Evolutionary conservation across 2,329 filamentous ascomycete species (phyloP), one percentile per base, ranked within the genome.

Genomic region (Neofusicoccum parvum): DNA sequence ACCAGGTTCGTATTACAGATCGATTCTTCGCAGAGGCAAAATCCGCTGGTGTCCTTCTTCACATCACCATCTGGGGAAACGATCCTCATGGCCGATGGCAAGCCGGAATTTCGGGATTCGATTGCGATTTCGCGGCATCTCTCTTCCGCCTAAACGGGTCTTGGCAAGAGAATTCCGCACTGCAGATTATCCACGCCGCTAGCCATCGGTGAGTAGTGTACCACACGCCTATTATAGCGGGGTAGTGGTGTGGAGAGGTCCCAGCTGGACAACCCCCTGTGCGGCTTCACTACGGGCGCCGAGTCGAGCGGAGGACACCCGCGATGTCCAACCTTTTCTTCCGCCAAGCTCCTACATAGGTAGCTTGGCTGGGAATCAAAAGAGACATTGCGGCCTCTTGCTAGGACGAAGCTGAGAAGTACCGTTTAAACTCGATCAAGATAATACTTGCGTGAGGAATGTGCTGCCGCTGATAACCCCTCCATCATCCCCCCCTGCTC

Each of bases 391-490:
- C 43, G 34, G n/a, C 15, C 41, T 45, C 36, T 46, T 58, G 67
- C 71, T 67, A 67, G 71, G 73, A 87, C 82, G 86, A 93, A 87
- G 92, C 92, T 94, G 92, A 95, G 92, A 94, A 90, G 90, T 88
- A 95, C 92, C 91, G 92, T 94, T 84, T 90, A 81, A 89, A 94
- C 91, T 94, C 91, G 92, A 95, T 92, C 92, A 95, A 95, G 92
- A 92, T 94, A 95, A 94, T 93, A 90, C 92, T 95, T 95, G 92
- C 92, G 92, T 94, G 92, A 89, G 92, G 91, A 94, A 94, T 86
- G 92, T 94, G 91, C 90, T 94, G 91, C 91, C 91, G 91, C 91
- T 92, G 87, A 69, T 74, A 34, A 51, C 73, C 82, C 68, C 79
- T 73, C 71, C 70, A 72, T 64, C 67, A 68, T 69, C 65, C 65